phyloP scores from a whole-genome alignment of 805 yeast species.

The Spathaspora passalidarum region DNA sequence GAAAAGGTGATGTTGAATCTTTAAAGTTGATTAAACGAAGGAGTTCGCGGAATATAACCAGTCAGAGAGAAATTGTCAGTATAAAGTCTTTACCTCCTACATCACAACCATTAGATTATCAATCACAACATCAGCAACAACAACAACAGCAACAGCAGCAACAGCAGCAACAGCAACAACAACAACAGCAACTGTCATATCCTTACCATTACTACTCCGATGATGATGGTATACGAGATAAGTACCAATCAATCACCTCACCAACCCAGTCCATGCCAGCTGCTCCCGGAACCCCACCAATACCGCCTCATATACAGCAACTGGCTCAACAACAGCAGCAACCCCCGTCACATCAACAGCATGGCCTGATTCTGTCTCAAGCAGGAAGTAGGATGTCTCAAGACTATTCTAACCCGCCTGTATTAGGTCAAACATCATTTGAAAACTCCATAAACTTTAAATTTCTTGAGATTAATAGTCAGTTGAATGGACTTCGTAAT shows the following conservation, averaged over 20 bases:
- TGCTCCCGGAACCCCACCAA: background rate
- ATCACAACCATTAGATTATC: constrained; percentile 8
- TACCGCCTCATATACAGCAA: background rate
- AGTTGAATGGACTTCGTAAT: constrained; percentile 35
- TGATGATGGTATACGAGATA: constrained; percentile 2
- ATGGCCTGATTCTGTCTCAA: background rate
- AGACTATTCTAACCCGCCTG: background rate
- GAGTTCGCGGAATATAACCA: constrained; percentile 42
- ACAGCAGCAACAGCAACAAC: constrained; percentile 12
- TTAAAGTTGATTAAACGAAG: constrained; percentile 77
- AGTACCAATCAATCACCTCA: background rate
- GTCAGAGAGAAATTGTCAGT: constrained; percentile 38
- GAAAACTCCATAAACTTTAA: constrained; percentile 20
- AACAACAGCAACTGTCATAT: constrained; percentile 6
- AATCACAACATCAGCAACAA: constrained; percentile 10
- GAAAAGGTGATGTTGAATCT: constrained; percentile 75
- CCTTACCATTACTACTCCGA: constrained; percentile 1
- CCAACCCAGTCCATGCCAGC: background rate
- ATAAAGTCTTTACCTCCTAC: constrained; percentile 22
- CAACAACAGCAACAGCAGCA: constrained; percentile 8
- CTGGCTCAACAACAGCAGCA: background rate
- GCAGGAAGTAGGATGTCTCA: background rate
- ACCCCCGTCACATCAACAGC: background rate
- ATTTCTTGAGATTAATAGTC: constrained; percentile 33
- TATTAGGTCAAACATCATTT: constrained; percentile 9